These are phyloP conservation scores for Cronartium quercuum DNA, from an alignment of 1,284 basidiomycete genomes.

Conservation along the genomic window DNA sequence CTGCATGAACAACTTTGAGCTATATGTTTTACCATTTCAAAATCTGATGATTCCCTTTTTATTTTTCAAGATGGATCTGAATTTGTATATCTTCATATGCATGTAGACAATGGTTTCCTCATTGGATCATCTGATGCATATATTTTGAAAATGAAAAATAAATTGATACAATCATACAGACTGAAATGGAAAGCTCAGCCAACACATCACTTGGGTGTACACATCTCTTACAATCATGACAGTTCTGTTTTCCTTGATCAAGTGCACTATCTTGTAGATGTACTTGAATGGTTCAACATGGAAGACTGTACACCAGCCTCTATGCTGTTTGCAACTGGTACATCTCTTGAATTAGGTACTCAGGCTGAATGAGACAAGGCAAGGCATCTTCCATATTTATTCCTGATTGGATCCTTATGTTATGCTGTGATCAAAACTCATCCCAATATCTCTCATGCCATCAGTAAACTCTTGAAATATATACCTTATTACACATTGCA, in stretches of 20 bases:
- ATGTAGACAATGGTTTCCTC: slow-evolving; percentile 1
- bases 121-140: not conserved
- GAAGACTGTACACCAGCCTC: not conserved
- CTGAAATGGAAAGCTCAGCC: not conserved
- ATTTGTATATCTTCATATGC: not conserved
- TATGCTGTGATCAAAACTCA: not conserved
- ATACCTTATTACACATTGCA: not conserved
- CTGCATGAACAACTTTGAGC: not conserved
- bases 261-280: not conserved
- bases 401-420: not conserved
- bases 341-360: too few relatives aligned
- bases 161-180: not conserved
- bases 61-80: not conserved
- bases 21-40: not conserved
- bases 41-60: not conserved
- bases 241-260: not conserved
- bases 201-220: not conserved
- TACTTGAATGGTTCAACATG: not conserved
- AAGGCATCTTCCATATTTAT: not conserved
- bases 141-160: not conserved
- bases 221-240: not conserved
- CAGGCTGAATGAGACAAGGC: not conserved
- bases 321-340: not conserved
- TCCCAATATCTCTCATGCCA: not conserved
- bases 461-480: not conserved